Conservation (phyloP, 176 grass and related monocot species). For the Cenchrus purpureus region DNA sequence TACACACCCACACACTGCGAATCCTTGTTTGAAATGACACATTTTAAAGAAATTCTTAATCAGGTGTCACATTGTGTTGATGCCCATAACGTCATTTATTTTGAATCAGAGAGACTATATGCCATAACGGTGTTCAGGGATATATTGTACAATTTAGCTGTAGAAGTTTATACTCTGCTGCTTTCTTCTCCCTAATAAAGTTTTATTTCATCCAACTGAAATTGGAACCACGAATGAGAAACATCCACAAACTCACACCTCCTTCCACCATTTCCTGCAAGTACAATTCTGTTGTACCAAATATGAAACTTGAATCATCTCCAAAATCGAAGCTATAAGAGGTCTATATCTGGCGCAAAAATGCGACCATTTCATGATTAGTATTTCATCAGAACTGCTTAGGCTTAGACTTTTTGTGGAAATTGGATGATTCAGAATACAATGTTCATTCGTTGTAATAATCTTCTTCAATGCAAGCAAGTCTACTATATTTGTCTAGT, state of each 20-base stretch:
- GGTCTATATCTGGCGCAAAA: neutral
- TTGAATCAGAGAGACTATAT: neutral
- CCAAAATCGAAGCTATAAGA: neutral
- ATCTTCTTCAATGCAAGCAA: slow-evolving; percentile 28
- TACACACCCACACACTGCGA: no score
- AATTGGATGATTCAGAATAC: neutral
- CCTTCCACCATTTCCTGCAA: slow-evolving; percentile 1
- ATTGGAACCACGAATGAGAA: slow-evolving; percentile 14
- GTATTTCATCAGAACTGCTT: slow-evolving; percentile 18
- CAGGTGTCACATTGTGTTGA: neutral
- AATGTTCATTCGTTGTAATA: neutral
- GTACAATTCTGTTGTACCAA: neutral
- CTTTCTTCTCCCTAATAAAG: neutral
- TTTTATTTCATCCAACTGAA: slow-evolving; percentile 32
- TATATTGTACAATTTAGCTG: slow-evolving; percentile 24
- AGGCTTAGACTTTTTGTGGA: neutral
- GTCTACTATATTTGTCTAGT: neutral
- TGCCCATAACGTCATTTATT: neutral
- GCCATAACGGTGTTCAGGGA: neutral
- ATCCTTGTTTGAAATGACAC: neutral
- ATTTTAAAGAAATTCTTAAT: neutral
- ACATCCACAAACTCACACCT: neutral
- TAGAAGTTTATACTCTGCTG: neutral
- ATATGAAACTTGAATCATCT: slow-evolving; percentile 29
- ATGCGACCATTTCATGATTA: slow-evolving; percentile 7